Base-by-base conservation (phyloP, 2,329 filamentous ascomycete genomes). In the Alternaria viburni region DNA sequence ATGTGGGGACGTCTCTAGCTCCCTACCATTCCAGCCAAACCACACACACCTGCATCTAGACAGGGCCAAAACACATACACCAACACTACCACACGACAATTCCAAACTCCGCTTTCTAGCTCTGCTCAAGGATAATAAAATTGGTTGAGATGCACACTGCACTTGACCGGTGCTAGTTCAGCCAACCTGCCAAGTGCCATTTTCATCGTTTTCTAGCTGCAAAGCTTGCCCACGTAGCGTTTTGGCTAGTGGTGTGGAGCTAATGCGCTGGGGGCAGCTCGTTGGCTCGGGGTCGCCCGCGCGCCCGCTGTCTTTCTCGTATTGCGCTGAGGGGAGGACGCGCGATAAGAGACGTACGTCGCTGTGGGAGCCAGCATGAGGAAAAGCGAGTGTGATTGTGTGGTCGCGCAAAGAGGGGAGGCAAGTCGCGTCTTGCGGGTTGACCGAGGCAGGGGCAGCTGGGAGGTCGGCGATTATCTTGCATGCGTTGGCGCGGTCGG, bases 261-360 rank as follows among this genome's bases (percentile, higher is more conserved):
- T 51, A 51, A 23, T 36, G 49, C 49, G 32, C 10, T 15, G 49
- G 19, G 17, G 28, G 26, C 30, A 51, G 49, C 49, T 51, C 19
- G 49, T 51, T 51, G 28, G 49, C 21, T 36, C 49, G 49, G 49
- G 49, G 49, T 30, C 28, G 36, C 36, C 36, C 36, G 36, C 36
- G 36, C 36, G 49, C 49, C 49, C 49, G 49, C 49, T 51, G 49
- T 51, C 49, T 51, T 51, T 32, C 49, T 51, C 49, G 49, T 51
- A 30, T 51, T 51, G 49, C 28, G 49, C 36, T 10, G 36, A 41
- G 36, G 36, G 36, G 36, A 41, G 36, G n/a, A 17, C 17, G 28
- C 19, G 32, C 49, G 49, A 51, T 51, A 51, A 36, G 49, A 23
- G 28, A 51, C 12, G 28, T n/a, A 32, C n/a, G 12, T 51, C 49